Base-by-base conservation (phyloP, 345 rosid species). In the Syzygium jambos region DNA sequence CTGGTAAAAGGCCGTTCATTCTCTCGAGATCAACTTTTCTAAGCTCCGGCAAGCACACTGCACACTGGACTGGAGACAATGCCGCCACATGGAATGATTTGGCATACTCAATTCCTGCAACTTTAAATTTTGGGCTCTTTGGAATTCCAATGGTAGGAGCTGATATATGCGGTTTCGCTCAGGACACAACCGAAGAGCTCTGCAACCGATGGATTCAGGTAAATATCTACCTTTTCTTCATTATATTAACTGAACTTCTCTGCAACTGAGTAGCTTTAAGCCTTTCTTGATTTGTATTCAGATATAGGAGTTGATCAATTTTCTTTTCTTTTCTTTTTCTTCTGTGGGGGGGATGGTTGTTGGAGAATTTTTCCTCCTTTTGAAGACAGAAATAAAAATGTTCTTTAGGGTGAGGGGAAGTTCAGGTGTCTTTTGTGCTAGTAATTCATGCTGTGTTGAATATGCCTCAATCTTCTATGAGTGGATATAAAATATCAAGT, bases 111-210 rank as follows among this genome's bases (percentile, higher is more conserved):
- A 91, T 96, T 86, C 97, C 96, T 0, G 91, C 95, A 16, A 92
- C 95, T 78, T 85, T 96, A 85, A 96, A 93, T 89, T 95, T 89
- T 38, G 98, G 98, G 38, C 90, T 96, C 86, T 93, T 95, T 86
- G 98, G 96, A 57, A 90, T 96, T 86, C 98, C 98, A 59, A 96
- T 96, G 97, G 96, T 96, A 51, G 98, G 97, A 84, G 96, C 96
- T 78, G 98, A 95, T 86, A 95, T 94, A 27, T 95, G 98, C 65
- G 98, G 98, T 23, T 96, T 96, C 88, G 4, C 73, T 5, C 4
- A 87, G 86, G 46, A 92, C 89, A 95, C 97, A 27, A 94, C 93
- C 2, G 97, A 96, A 88, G 98, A 94, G 53, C 93, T 96, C 54
- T 96, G 97, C 88, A 89, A 88, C 23, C 89, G 96, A 52, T 95